phyloP scores from a whole-genome alignment of 2,329 filamentous ascomycete species.

The Neonectria punicea region DNA sequence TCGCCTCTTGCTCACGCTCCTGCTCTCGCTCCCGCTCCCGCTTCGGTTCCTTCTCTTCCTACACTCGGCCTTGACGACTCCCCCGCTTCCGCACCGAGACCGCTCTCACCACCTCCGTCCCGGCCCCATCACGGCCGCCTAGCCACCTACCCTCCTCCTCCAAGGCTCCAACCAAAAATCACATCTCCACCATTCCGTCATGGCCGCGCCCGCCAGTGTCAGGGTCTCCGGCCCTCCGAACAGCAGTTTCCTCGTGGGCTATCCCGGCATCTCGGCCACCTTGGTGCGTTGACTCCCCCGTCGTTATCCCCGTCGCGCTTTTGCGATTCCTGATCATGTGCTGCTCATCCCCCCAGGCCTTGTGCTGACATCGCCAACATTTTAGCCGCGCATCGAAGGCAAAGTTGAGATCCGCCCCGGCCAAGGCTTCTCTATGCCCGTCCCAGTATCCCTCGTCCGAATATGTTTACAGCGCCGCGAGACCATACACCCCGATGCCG shows the following conservation, averaged over 20 bases:
- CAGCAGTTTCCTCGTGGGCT: conserved; percentile 95
- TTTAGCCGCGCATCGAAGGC: conserved; percentile 92
- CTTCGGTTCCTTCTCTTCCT: conserved; percentile 23
- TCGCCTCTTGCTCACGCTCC: conserved; percentile 10
- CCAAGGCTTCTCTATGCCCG: conserved; percentile 86
- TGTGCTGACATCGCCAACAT: conserved; percentile 32
- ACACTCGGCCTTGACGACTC: conserved; percentile 11
- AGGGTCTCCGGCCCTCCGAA: conserved; percentile 97
- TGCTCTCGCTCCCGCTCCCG: conserved; percentile 21
- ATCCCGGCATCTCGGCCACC: conserved; percentile 97
- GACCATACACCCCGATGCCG: conserved; percentile 95
- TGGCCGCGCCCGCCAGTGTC: conserved; percentile 64
- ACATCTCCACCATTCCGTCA: conserved; percentile 31
- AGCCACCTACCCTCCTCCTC: conserved; percentile 22
- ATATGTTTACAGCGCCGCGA: conserved; percentile 94
- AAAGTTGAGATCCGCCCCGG: conserved; percentile 95
- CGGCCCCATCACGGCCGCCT: conserved; percentile 25
- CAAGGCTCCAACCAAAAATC: neutral
- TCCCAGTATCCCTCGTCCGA: conserved; percentile 90
- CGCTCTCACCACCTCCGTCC: conserved; percentile 26
- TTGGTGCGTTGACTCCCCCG: conserved; percentile 71
- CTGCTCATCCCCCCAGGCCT: conserved; percentile 25
- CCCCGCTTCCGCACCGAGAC: conserved; percentile 33
- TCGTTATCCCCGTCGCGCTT: neutral
- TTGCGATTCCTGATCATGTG: conserved; percentile 23